phyloP scores from a whole-genome alignment of 1,284 basidiomycete genomes.

The Caloboletus inedulis region DNA sequence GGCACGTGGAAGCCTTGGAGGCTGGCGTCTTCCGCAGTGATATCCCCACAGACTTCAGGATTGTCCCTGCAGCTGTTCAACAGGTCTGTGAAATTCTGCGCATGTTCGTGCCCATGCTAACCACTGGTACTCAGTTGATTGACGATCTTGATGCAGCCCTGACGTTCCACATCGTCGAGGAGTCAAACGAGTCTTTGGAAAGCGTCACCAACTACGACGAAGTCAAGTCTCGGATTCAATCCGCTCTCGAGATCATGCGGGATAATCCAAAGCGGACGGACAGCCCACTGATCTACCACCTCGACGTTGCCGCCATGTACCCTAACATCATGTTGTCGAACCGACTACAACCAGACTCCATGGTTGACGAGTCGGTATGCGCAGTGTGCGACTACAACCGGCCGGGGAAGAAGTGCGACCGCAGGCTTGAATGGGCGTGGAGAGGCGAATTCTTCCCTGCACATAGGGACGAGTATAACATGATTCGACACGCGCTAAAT shows the following conservation, averaged over 20 bases:
- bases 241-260: conserved; percentile 84
- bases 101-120: conserved; percentile 2
- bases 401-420: conserved; percentile 93
- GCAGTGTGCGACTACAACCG: conserved; percentile 99
- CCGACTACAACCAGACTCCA: conserved; percentile 96
- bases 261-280: conserved; percentile 89
- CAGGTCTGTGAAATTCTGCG: conserved; percentile 48
- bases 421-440: conserved; percentile 98
- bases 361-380: conserved; percentile 95
- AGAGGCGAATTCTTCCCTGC: conserved; percentile 98
- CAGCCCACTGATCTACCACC: conserved; percentile 95
- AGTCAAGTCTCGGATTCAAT: conserved; percentile 78
- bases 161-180: conserved; percentile 86
- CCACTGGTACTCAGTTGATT: conserved; percentile 63
- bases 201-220: conserved; percentile 95
- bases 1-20: conserved; percentile 97
- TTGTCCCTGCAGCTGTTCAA: conserved; percentile 85
- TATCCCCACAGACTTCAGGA: conserved; percentile 93
- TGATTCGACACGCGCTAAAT: conserved; percentile 97
- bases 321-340: conserved; percentile 99
- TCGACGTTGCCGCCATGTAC: conserved; percentile 99
- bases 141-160: conserved; percentile 92
- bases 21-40: conserved; percentile 98
- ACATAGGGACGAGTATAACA: conserved; percentile 97
- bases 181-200: conserved; percentile 79